These are phyloP conservation scores for Lenzites betulinus DNA, from an alignment of 768 basidiomycete species.

Conservation along the genomic window DNA sequence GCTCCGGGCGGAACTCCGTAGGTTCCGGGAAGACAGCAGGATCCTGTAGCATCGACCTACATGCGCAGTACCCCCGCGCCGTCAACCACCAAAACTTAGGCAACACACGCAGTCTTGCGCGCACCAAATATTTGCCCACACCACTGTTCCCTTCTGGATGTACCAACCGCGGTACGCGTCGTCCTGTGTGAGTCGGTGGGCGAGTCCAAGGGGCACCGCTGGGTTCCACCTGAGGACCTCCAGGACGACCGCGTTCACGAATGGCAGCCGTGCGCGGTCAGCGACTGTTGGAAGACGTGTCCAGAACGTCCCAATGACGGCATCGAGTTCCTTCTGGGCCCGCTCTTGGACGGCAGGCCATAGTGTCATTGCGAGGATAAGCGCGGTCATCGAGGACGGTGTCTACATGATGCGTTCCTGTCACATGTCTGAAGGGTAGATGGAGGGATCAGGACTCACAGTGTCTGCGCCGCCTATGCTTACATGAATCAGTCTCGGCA, in stretches of 20 bases:
- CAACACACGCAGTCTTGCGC: neutral
- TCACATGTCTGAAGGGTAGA: no score
- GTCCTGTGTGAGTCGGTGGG: conserved; percentile 30
- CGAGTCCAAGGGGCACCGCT: conserved; percentile 28
- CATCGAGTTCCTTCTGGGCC: conserved; percentile 35
- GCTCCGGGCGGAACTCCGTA: conserved; percentile 30
- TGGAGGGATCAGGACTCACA: conserved; percentile 15
- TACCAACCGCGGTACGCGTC: conserved; percentile 33
- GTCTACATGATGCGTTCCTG: conserved; percentile 26
- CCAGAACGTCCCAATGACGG: conserved; percentile 4
- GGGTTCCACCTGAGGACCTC: conserved; percentile 34
- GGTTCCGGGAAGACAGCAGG: conserved; percentile 30
- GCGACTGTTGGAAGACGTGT: conserved; percentile 14
- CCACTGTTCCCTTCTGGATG: conserved; percentile 31
- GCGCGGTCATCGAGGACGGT: conserved; percentile 34
- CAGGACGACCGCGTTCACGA: conserved; percentile 25
- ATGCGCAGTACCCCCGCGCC: neutral
- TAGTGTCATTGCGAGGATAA: conserved; percentile 42
- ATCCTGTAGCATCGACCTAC: conserved; percentile 35
- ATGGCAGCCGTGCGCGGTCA: conserved; percentile 10
- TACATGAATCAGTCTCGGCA: no score
- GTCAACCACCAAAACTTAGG: neutral
- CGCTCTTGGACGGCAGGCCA: conserved; percentile 34
- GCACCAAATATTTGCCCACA: conserved; percentile 36
- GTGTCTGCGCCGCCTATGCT: conserved; percentile 33